Evolutionary conservation across 805 yeast species (phyloP).

Genomic region (Myxozyma lipomycoides): DNA sequence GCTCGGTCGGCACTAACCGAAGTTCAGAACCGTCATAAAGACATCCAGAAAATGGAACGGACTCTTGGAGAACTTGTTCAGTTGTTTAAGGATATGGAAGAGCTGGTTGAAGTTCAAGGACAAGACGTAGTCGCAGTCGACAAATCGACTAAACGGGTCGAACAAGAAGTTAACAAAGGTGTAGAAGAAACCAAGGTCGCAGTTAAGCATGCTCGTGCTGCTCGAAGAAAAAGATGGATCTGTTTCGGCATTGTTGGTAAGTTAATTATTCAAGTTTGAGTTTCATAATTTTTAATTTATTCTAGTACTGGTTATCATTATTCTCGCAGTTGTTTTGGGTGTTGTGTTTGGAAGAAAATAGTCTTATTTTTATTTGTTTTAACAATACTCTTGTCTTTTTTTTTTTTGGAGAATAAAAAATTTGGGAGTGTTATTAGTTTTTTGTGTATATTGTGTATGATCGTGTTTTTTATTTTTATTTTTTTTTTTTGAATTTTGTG

Average conservation of each 20-base stretch:
- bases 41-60: constrained; percentile 88
- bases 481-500: background rate
- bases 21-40: constrained; percentile 93
- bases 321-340: constrained; percentile 61
- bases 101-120: constrained; percentile 92
- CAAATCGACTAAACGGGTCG: constrained; percentile 76
- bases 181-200: constrained; percentile 92
- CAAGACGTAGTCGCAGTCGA: constrained; percentile 78
- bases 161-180: constrained; percentile 87
- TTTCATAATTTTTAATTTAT: no score
- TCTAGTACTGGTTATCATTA: constrained; percentile 40
- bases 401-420: background rate
- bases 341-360: constrained; percentile 52
- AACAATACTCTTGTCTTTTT: constrained; percentile 1
- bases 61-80: constrained; percentile 94
- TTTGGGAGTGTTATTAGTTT: background rate
- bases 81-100: constrained; percentile 93
- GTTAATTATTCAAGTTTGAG: background rate
- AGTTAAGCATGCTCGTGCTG: constrained; percentile 77
- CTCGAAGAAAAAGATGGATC: constrained; percentile 88
- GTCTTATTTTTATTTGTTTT: constrained; percentile 1
- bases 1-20: constrained; percentile 93
- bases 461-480: background rate
- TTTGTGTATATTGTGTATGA: no score
- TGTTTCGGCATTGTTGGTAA: constrained; percentile 56